Base-by-base conservation (phyloP, 2,329 filamentous ascomycete genomes). In the Nemania serpens region DNA sequence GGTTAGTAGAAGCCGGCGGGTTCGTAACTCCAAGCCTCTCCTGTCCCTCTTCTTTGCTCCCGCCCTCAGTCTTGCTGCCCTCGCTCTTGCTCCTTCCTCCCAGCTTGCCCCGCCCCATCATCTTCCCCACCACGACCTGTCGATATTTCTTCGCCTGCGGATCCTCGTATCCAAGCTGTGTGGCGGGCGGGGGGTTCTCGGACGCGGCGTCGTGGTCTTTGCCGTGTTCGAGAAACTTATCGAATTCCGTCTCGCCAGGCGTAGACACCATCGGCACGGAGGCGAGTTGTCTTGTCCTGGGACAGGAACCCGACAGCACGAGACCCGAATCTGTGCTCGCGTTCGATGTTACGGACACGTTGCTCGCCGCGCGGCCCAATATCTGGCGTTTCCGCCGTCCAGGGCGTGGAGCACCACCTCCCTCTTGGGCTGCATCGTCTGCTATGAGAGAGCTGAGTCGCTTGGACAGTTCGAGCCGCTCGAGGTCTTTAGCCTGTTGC, bases 291-390 rank as follows among this genome's bases (percentile, higher is more conserved):
- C 45, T 51, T 18, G 20, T 43, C 37, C 37, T 55, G 41, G 50
- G 51, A 29, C 37, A 52, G 41, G 50, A 48, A 29, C 47, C 47
- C 18, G 55, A 46, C 22, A 34, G 6, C 12, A n/a, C 52, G 22
- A 75, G 66, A 15, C 71, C 73, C 0, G 77, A 76, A 20, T 81
- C 80, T 15, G 75, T 75, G 55, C 81, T 81, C 46, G 73, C 76
- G 54, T 75, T 81, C 55, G 82, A 84, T 5, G 77, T 76, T 1
- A 79, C 80, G 2, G 84, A 87, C 2, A 78, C 79, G 68, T 86
- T 87, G 74, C 84, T 86, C 29, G 83, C 73, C 2, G 83, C 85
- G 11, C 85, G 82, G 5, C 85, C 85, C 2, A 88, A 75, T 58
- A 88, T 82, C 55, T 81, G 77, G 11, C 83, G 81, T 53, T 79